A percentile compares a stretch with the other conserved stretches of the same genome.
Conservation (phyloP, 2,329 filamentous ascomycete genomes). For the Calonectria naviculata region DNA sequence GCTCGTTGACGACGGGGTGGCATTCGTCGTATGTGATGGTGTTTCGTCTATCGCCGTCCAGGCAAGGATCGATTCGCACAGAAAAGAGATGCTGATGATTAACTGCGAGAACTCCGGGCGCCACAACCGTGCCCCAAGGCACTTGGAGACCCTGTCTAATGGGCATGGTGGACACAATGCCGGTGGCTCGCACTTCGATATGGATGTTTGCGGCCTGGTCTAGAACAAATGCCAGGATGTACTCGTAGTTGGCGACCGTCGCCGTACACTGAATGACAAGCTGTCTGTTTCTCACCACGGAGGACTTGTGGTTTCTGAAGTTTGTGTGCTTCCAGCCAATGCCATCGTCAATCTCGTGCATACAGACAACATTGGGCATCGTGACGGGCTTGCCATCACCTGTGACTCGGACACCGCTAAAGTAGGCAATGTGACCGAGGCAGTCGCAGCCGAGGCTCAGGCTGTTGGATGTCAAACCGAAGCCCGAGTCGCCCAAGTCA, state of each 20-base stretch:
- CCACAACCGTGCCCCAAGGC: conserved; percentile 67
- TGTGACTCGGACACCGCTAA: conserved; percentile 50
- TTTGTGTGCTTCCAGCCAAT: conserved; percentile 71
- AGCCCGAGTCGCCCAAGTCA: conserved; percentile 75
- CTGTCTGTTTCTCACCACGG: conserved; percentile 62
- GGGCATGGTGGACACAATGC: conserved; percentile 55
- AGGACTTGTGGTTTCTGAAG: conserved; percentile 64
- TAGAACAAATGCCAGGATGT: conserved; percentile 53
- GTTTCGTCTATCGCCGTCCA: conserved; percentile 66
- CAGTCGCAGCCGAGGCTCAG: conserved; percentile 71
- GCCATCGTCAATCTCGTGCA: conserved; percentile 50
- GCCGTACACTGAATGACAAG: conserved; percentile 69
- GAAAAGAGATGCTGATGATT: conserved; percentile 75
- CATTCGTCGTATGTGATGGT: conserved; percentile 26
- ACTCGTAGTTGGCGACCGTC: conserved; percentile 71
- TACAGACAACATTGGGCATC: conserved; percentile 65
- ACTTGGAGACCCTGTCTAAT: conserved; percentile 62
- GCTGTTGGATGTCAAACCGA: conserved; percentile 74
- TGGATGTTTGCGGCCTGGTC: conserved; percentile 58
- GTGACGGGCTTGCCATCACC: conserved; percentile 68
- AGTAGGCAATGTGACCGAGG: conserved; percentile 67
- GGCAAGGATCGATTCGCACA: conserved; percentile 67
- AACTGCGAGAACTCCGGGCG: conserved; percentile 67
- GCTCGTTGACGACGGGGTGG: conserved; percentile 34
- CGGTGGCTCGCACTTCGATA: conserved; percentile 44